Percentiles rank a stretch among this genome's conserved stretches.
These are phyloP conservation scores for Physcomitrium patens DNA, from an alignment of 225 moss, liverwort and hornwort genomes.

Conservation along the genomic window DNA sequence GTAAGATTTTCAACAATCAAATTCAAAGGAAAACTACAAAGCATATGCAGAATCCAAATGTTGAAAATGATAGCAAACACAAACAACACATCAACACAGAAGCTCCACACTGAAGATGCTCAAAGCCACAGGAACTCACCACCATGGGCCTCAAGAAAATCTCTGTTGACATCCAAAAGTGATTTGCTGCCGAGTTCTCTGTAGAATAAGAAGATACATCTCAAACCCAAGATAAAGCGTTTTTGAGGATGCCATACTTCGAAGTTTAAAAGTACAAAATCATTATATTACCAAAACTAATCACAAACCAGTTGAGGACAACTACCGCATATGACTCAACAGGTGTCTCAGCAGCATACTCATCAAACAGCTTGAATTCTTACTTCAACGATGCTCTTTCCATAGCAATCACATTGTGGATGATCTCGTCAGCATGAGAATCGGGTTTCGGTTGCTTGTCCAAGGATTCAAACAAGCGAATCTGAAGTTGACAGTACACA, in stretches of 20 bases:
- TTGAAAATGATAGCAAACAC: constrained; percentile 3
- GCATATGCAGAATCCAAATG: background rate
- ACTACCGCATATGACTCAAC: background rate
- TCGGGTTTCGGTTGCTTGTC: constrained; percentile 72
- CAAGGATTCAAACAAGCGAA: constrained; percentile 84
- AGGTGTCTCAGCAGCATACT: background rate
- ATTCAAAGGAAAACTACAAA: constrained; percentile 1
- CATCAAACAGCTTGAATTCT: constrained; percentile 13
- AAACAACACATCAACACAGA: constrained; percentile 13
- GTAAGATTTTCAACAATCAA: background rate
- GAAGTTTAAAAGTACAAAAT: background rate
- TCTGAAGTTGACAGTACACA: constrained; percentile 34
- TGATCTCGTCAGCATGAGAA: constrained; percentile 73
- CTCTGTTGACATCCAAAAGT: constrained; percentile 69
- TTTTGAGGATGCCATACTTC: constrained; percentile 13
- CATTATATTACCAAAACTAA: background rate
- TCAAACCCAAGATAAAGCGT: background rate
- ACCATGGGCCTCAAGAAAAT: constrained; percentile 63
- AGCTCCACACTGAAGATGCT: background rate
- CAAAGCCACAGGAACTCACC: constrained; percentile 39
- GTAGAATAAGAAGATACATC: constrained; percentile 16
- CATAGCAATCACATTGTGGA: constrained; percentile 72
- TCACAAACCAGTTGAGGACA: background rate
- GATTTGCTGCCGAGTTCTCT: constrained; percentile 67
- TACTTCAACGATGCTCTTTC: constrained; percentile 78